These are phyloP conservation scores for Ensete ventricosum DNA, from an alignment of 176 grass and related monocot species.

Conservation along the genomic window DNA sequence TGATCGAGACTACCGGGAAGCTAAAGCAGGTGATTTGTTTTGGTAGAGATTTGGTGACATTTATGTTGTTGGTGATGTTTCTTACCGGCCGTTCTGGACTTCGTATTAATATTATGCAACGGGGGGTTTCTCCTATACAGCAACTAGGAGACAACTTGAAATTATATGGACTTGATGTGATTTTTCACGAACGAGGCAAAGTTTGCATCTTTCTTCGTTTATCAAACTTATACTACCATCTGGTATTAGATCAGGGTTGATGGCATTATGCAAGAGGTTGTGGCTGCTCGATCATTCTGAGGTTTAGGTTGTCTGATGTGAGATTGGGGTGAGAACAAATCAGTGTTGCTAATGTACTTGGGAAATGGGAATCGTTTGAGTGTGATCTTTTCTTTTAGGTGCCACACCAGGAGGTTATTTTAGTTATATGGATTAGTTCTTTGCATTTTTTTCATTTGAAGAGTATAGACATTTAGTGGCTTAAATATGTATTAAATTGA, in stretches of 20 bases:
- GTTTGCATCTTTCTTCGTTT: not conserved
- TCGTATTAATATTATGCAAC: too few species aligned
- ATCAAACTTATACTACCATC: not conserved
- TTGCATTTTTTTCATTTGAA: not conserved
- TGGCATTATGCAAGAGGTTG: not conserved
- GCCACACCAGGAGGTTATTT: not conserved
- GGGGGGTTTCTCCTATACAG: too few species aligned
- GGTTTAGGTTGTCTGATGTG: too few species aligned
- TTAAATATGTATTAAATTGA: not conserved
- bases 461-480: not conserved
- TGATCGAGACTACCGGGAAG: constrained; percentile 67
- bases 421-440: constrained; percentile 23
- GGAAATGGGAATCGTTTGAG: too few species aligned
- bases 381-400: not conserved
- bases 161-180: not conserved
- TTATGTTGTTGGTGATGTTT: not conserved
- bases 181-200: not conserved
- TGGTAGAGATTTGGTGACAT: not conserved
- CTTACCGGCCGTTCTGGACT: too few species aligned
- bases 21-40: constrained; percentile 36
- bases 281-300: too few species aligned
- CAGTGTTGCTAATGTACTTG: too few species aligned
- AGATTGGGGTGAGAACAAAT: too few species aligned
- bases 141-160: not conserved
- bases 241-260: not conserved